Evolutionary conservation across 2,329 filamentous ascomycete species (phyloP), one percentile per base, ranked within the genome.

Genomic region (Talaromyces sp.): DNA sequence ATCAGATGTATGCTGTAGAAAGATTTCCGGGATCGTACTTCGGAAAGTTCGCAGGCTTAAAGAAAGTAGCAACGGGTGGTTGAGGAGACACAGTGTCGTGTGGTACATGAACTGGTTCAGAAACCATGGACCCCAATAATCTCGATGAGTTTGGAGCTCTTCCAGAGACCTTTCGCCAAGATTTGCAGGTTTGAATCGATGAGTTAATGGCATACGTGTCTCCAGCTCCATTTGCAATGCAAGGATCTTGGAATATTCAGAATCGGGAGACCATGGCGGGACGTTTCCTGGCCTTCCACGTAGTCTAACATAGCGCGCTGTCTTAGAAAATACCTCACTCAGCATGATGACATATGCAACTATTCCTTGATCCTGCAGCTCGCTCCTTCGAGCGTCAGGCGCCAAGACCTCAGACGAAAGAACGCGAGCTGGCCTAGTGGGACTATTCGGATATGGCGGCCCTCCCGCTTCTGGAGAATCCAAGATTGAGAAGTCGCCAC

Each of bases 101-200:
- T 81, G 77, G 55, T 82, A 82, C 13, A 82, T 65, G 52, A 82
- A 77, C 54, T 83, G 80, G 27, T 78, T 74, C 48, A 81, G 71
- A 8, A 82, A 70, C 75, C 77, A 83, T 0, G 80, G 78, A 0
- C 76, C 78, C 80, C 80, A 83, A 54, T 82, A 82, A 41, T 78
- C 74, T 17, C 80, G 70, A 46, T 77, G 72, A 0, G 67, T 61
- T 51, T 80, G 70, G 2, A 83, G 62, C 7, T 77, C 72, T 19
- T 77, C 74, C 0, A 67, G 51, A 0, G 73, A 66, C 27, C 73
- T 70, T 16, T 79, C 72, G 0, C 69, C 71, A 43, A 82, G 75
- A n/a, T 76, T 74, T 7, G 79, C 76, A 3, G 75, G 74, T 16
- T 78, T 75, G 55, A 80, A 82, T 1, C 80, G 77, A 62, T 82